Evolutionary conservation across 1,139 yeast species (phyloP), one percentile per base, ranked within the genome.

Genomic region (Scheffersomyces lignicola): DNA sequence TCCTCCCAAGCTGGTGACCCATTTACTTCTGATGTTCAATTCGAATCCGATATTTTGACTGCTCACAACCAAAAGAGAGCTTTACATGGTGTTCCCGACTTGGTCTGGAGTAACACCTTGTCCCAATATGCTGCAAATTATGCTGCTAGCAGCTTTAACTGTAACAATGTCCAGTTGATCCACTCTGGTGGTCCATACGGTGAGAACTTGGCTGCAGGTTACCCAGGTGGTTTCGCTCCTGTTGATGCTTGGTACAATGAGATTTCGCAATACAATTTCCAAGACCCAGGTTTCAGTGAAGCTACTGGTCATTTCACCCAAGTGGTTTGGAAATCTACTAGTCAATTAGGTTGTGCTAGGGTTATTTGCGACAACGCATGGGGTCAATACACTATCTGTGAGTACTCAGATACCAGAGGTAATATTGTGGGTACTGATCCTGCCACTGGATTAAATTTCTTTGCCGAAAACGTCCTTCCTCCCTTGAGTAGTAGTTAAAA

Each of bases 181-280:
- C 85, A 73, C 56, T 64, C 78, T 32, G 56, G 65, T 37, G 90
- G 92, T 39, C 66, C 72, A 37, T 83, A 80, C 64, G 96, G 96
- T 57, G 96, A 89, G 66, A 89, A 89, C 74, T 73, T 89, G 56
- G 96, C 95, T 33, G 67, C 78, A 37, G 96, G 96, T 41, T 75
- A 70, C 60, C 45, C 72, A 28, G 61, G 70, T 26, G 69, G 62
- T 15, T 62, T 70, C 11, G 80, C 73, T 29, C 85, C 89, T 30
- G 78, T 85, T 37, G 73, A 76, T 31, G 96, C 92, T 38, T 89
- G 96, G 97, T 88, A 87, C 70, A 63, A 73, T 45, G 96, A 88
- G 66, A 81, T 80, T 47, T 41, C 52, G 4, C 43, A 58, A 34
- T 87, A 85, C 68, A 67, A 79, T 63, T 83, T 50, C 61, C 38